Evolutionary conservation across 345 rosid genomes (phyloP), one percentile per base, ranked within the genome.

Genomic region (Pugionium cornutum): DNA sequence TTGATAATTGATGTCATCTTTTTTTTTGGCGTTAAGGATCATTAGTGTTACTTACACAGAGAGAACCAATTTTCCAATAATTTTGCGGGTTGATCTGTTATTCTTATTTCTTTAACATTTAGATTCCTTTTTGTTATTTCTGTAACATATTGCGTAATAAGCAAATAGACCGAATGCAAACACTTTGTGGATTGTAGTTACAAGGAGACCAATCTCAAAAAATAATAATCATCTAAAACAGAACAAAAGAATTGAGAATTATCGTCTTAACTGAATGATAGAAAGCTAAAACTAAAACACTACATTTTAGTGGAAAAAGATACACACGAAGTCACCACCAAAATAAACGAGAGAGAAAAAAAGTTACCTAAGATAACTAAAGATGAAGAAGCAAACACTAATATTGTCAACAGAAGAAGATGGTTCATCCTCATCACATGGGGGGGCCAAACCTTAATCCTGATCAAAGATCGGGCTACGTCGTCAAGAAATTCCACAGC

Each of bases 401-500:
- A 53, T 31, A 64, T 6, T 3, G 52, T 72, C 66, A 73, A 66
- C 60, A 58, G 66, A 43, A 41, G 60, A 69, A 48, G 73, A 34
- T 57, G 34, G 77, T 41, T 59, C 67, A n/a, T 66, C 70, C 36
- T 51, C 41, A 59, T 10, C 60, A 28, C 8, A 32, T n/a, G n/a
- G 18, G 18, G n/a, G 18, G 36, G 5, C 53, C 64, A 64, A 56
- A 58, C 70, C 18, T 71, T 55, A 41, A 39, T 52, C 41, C 31
- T 58, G 41, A 56, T 45, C 56, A 63, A 63, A 55, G 59, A 33
- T 58, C 32, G 9, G 43, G 49, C 72, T 72, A 94, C 5, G 95
- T 88, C 11, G 97, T 90, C 76, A 90, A 78, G 77, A 94, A 88
- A 31, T 82, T 85, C 99, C 99, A 94, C 0, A 90, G 84, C 85